Conservation (phyloP, 1,284 basidiomycete genomes). For the Phlebopus sp. region DNA sequence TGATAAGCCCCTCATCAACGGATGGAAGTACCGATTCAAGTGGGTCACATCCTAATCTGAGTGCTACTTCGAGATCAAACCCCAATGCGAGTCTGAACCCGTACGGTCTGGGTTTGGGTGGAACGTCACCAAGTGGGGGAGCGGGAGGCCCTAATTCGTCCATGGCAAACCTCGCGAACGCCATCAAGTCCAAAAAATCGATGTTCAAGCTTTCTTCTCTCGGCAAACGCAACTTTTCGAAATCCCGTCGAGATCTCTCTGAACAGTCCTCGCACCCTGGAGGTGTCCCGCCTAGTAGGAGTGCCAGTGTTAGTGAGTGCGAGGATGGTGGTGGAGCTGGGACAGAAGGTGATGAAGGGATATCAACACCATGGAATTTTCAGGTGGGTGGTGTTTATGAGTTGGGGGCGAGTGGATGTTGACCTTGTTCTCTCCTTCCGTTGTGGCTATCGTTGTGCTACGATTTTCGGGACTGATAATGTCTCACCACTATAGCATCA, state of each 20-base stretch:
- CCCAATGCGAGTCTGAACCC: constrained; percentile 3
- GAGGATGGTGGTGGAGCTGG: constrained; percentile 21
- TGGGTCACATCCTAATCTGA: constrained; percentile 14
- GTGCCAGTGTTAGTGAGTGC: constrained; percentile 14
- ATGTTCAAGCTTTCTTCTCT: constrained; percentile 27
- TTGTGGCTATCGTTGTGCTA: too few relatives aligned
- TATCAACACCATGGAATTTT: constrained; percentile 72
- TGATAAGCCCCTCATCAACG: constrained; percentile 26
- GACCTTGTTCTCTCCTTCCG: too few relatives aligned
- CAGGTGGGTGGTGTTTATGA: constrained; percentile 45
- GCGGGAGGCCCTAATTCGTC: background rate
- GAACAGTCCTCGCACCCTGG: constrained; percentile 16
- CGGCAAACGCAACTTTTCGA: constrained; percentile 37
- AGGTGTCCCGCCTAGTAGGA: constrained; percentile 4
- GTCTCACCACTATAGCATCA: constrained; percentile 50
- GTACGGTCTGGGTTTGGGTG: background rate
- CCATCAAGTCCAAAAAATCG: constrained; percentile 23
- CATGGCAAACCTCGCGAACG: background rate
- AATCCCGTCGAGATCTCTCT: constrained; percentile 25
- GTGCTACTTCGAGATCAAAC: background rate
- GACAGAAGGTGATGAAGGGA: constrained; percentile 51
- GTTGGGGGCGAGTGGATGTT: too few relatives aligned
- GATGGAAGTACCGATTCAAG: constrained; percentile 29
- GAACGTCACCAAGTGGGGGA: background rate
- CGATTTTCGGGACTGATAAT: too few relatives aligned